Evolutionary conservation across 2,329 filamentous ascomycete genomes (phyloP), one percentile per base, ranked within the genome.

Genomic region (Cladosporium halotolerans): DNA sequence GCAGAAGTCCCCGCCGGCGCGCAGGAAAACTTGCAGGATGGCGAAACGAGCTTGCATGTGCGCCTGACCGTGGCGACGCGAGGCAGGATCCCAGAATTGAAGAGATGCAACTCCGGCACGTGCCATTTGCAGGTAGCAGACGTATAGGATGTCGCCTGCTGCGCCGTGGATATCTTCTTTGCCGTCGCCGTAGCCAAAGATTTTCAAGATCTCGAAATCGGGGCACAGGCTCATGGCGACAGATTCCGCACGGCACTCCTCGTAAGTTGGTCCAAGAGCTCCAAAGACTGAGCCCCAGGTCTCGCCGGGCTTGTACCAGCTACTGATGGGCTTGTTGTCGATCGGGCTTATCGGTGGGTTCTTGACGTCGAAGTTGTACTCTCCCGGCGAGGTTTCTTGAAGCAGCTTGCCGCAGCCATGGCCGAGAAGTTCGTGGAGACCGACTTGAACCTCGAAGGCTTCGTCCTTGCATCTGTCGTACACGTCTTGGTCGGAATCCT

Each of bases 211-310:
- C 9, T 83, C 79, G 66, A 95, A 96, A 64, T 96, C 91, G 71
- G 91, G 95, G 65, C 85, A 83, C 4, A 97, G 77, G 40, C 84
- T 85, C 90, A 96, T 96, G 48, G 91, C 92, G 9, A 96, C 91
- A 63, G 90, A 87, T 69, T 97, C 92, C 4, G 92, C 92, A 52
- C 92, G 84, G 69, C 92, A 97, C 71, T 97, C 92, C 72, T 97
- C 92, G 65, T 96, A 96, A 13, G 85, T 88, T 3, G 86, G 89
- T 36, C 91, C 89, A 58, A 95, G 82, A 56, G 87, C 82, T 23
- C 91, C 90, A 66, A 97, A 97, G 0, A 96, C 89, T 4, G 85
- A 89, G 53, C 89, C 88, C 91, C 91, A 97, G 0, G 92, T 97
- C 71, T 96, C 89, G 2, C 90, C 90, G 2, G 89, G 89, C 72